Base-by-base conservation (phyloP, 1,139 yeast species). In the Magnusiomyces magnusii region DNA sequence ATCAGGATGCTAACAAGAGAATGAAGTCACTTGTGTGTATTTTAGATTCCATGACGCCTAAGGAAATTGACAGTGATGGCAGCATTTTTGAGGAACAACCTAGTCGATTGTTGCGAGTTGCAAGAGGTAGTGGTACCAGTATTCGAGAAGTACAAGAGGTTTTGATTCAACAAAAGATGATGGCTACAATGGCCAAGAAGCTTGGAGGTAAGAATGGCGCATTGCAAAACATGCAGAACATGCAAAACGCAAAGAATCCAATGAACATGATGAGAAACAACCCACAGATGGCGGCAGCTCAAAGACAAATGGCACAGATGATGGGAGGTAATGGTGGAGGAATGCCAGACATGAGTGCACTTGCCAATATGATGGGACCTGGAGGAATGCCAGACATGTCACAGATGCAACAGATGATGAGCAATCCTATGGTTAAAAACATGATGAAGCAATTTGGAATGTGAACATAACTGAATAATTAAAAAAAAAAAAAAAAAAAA, bases 81-180 rank as follows among this genome's bases (percentile, higher is more conserved):
- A 78, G 83, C 63, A 76, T 89, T 31, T 91, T 93, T 72, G 80
- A 82, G 54, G 84, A 85, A 57, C 84, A 92, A 71, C 99, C 98
- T 2, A 80, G 85, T 56, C 82, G 99, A 71, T 83, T 93, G 58
- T 82, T 92, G 24, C 80, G 99, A 67, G 95, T 93, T 7, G 98
- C 99, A 0, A 80, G 89, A 63, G 99, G 99, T n/a, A 86, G 97
- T 5, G 99, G 99, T 19, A 90, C 97, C 49, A 78, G 93, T 2
- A 96, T 88, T 0, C 84, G 91, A 2, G 99, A 93, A 66, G 97
- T 93, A 27, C 97, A 93, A 71, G 91, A 91, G 81, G 90, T 92
- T 39, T 78, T 93, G 63, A 83, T 86, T 75, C 99, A 93, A 75
- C 97, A 90, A 71, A 83, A 88, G 72, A 87, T 91, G 87, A 91